Evolutionary conservation across 345 rosid species (phyloP).

Genomic region (Lepidium aucheri): DNA sequence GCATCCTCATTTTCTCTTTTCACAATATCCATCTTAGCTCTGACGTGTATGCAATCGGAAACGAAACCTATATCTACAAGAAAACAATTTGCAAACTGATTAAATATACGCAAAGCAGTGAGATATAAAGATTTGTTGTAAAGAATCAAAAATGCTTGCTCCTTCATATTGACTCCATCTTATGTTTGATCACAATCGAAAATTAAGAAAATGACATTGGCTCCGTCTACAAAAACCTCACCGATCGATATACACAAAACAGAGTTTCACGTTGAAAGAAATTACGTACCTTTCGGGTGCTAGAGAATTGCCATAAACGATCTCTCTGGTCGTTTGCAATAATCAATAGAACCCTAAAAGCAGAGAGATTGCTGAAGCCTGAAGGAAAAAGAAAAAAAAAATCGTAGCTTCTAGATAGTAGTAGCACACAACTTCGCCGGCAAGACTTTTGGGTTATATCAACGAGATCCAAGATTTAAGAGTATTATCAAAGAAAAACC

Average conservation of each 20-base stretch:
- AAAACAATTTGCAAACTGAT: not conserved
- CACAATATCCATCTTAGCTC: slow-evolving; percentile 39
- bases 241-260: not conserved
- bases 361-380: not conserved
- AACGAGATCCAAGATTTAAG: not conserved
- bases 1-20: slow-evolving; percentile 37
- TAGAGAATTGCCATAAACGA: not conserved
- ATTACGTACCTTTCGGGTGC: not conserved
- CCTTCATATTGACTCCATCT: too few species aligned
- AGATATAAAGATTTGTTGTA: not conserved
- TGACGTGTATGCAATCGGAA: not conserved
- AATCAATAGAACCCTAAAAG: not conserved
- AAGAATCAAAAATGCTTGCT: too few species aligned
- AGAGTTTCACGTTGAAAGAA: not conserved
- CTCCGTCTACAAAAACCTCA: not conserved
- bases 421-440: not conserved
- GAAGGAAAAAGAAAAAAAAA: not conserved
- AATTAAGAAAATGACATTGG: not conserved
- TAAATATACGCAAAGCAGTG: not conserved
- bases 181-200: too few species aligned
- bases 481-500: not conserved
- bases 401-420: not conserved
- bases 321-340: not conserved
- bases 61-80: not conserved
- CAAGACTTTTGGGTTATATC: not conserved